Conservation (phyloP, 495 filamentous ascomycete species). For the Trichoderma parareesei region DNA sequence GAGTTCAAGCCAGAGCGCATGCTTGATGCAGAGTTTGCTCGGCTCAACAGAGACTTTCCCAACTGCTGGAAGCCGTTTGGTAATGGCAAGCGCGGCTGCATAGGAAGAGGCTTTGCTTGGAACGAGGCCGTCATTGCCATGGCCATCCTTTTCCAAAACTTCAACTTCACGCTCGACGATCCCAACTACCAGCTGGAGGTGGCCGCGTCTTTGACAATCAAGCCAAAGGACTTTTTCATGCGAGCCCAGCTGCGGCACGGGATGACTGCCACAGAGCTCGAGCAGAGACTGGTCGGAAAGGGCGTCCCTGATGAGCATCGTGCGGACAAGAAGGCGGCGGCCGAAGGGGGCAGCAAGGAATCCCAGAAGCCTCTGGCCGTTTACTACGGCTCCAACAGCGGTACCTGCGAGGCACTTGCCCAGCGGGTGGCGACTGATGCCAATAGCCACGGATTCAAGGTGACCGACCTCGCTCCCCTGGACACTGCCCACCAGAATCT, state of each 20-base stretch:
- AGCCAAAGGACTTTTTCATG: conserved; percentile 58
- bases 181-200: conserved; percentile 51
- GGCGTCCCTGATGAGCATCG: conserved; percentile 7
- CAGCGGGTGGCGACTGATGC: conserved; percentile 49
- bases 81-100: conserved; percentile 41
- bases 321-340: background rate
- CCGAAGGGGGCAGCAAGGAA: background rate
- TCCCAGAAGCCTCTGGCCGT: conserved; percentile 39
- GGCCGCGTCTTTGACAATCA: conserved; percentile 57
- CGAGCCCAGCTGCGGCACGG: conserved; percentile 47
- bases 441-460: conserved; percentile 40
- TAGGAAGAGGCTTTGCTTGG: conserved; percentile 50
- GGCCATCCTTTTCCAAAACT: conserved; percentile 46
- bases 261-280: conserved; percentile 43
- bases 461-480: conserved; percentile 33
- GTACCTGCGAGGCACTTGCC: conserved; percentile 60
- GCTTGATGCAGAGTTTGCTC: conserved; percentile 48
- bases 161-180: conserved; percentile 45
- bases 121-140: conserved; percentile 42
- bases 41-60: conserved; percentile 32
- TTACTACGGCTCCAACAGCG: conserved; percentile 60
- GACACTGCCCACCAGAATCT: conserved; percentile 50
- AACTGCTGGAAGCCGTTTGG: conserved; percentile 45
- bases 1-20: conserved; percentile 49
- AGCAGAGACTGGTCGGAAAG: conserved; percentile 34